Evolutionary conservation across 208 protist genomes (phyloP), one percentile per base, ranked within the genome.

Genomic region (Trypanosoma conorhini): DNA sequence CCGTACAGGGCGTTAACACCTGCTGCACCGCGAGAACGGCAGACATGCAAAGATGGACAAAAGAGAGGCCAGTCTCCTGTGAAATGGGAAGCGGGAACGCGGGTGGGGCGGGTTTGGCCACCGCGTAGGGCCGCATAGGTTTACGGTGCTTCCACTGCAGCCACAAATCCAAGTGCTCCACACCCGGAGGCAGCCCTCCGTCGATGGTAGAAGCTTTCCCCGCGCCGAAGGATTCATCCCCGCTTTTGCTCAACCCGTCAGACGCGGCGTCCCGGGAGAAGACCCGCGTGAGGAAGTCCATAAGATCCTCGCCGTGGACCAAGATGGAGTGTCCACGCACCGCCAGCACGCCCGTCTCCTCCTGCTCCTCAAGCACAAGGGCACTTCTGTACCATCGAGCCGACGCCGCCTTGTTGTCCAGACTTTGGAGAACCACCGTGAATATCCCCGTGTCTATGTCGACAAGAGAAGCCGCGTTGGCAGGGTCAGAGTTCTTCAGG

Each of bases 111-210:
- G 57, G 40, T 10, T 22, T 22, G 13, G 68, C 28, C 15, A 44
- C 30, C 8, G 79, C 60, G 67, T 88, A 89, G 21, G 89, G 89
- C 13, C 72, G 74, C 78, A 94, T 75, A 4, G 82, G 77, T 22
- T 81, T 71, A 21, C 89, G 80, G 68, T 94, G 86, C 73, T 88
- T 92, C 72, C 81, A 80, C 2, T 86, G 84, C 40, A 95, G 78
- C 90, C 90, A 95, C 70, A 93, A 44, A 66, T 89, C 82, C 28
- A 93, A 64, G 40, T 79, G 50, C 63, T 79, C 64, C n/a, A 80
- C 33, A 9, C 64, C 57, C 31, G 40, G 12, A 3, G 50, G 12
- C 28, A 56, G 46, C 3, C 19, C 46, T 1, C 10, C 59, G 48
- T 26, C 51, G 51, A 15, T 46, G 40, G 5, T n/a, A 21, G 13